These are phyloP conservation scores for Dryadomyces sulphureus DNA, from an alignment of 2,329 filamentous ascomycete species.

Conservation along the genomic window DNA sequence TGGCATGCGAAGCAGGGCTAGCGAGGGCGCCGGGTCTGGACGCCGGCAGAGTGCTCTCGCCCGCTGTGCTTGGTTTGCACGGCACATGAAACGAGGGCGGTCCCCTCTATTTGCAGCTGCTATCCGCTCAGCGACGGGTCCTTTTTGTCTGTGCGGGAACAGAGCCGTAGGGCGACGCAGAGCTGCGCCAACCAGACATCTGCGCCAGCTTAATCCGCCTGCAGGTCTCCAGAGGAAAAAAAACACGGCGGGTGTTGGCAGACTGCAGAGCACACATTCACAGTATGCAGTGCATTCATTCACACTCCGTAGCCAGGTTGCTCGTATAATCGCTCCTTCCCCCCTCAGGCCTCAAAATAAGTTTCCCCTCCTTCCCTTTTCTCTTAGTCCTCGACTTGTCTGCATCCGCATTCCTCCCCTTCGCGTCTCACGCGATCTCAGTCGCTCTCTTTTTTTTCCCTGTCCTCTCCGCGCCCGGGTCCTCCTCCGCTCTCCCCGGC, in stretches of 20 bases:
- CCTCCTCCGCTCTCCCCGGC: neutral
- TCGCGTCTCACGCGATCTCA: neutral
- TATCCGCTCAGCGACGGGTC: neutral
- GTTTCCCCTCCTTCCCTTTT: constrained; percentile 1
- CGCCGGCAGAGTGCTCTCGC: no score
- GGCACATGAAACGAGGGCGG: neutral
- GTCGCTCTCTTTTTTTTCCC: neutral
- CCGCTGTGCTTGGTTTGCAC: no score
- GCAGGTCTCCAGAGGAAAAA: neutral
- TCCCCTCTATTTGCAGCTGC: neutral
- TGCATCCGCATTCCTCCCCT: neutral
- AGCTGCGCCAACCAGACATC: neutral
- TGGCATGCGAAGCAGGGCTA: no score
- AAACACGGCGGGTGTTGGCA: neutral
- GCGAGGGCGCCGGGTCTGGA: no score
- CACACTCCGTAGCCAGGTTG: neutral
- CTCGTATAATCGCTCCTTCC: neutral
- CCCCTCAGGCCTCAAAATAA: neutral
- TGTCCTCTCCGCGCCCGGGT: neutral
- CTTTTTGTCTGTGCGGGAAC: neutral
- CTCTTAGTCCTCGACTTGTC: neutral
- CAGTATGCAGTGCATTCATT: neutral
- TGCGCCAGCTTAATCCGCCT: neutral
- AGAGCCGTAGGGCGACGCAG: neutral
- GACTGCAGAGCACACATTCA: neutral